A percentile compares a stretch with the other conserved stretches of the same genome.
Evolutionary conservation across 768 basidiomycete genomes (phyloP).

Genomic region (Kwoniella bestiolae): DNA sequence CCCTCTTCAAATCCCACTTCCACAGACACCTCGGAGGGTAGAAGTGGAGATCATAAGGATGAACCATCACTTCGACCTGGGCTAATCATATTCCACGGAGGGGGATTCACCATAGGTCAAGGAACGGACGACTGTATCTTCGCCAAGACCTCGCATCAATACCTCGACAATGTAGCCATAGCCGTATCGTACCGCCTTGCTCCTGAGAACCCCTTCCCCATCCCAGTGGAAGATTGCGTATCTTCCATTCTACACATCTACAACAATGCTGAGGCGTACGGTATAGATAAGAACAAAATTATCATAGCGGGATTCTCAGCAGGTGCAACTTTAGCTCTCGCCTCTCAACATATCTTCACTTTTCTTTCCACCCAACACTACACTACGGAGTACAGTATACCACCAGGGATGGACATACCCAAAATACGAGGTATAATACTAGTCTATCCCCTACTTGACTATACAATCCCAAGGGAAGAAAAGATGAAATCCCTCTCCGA

Average conservation of each 20-base stretch:
- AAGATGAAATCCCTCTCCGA: constrained; percentile 17
- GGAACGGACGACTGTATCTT: constrained; percentile 39
- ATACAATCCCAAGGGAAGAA: constrained; percentile 24
- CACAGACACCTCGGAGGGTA: not conserved
- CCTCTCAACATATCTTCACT: constrained; percentile 25
- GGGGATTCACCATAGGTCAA: constrained; percentile 32
- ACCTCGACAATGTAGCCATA: constrained; percentile 27
- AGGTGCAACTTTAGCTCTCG: constrained; percentile 41
- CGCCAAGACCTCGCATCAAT: constrained; percentile 24
- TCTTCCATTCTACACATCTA: constrained; percentile 35
- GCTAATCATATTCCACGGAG: constrained; percentile 32
- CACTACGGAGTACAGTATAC: constrained; percentile 14
- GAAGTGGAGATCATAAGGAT: not conserved
- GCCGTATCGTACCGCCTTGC: constrained; percentile 44
- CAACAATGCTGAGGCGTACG: constrained; percentile 24
- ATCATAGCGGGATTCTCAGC: constrained; percentile 43
- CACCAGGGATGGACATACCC: not conserved
- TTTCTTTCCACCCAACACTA: not conserved
- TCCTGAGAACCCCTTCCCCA: constrained; percentile 44
- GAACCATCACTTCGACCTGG: not conserved
- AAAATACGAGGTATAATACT: constrained; percentile 27
- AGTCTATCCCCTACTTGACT: constrained; percentile 41
- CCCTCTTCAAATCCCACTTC: not conserved
- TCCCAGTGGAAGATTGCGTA: constrained; percentile 42
- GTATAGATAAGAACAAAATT: constrained; percentile 33